Evolutionary conservation across 2,329 filamentous ascomycete species (phyloP), one percentile per base, ranked within the genome.

Genomic region (Tolypocladium endophyticum): DNA sequence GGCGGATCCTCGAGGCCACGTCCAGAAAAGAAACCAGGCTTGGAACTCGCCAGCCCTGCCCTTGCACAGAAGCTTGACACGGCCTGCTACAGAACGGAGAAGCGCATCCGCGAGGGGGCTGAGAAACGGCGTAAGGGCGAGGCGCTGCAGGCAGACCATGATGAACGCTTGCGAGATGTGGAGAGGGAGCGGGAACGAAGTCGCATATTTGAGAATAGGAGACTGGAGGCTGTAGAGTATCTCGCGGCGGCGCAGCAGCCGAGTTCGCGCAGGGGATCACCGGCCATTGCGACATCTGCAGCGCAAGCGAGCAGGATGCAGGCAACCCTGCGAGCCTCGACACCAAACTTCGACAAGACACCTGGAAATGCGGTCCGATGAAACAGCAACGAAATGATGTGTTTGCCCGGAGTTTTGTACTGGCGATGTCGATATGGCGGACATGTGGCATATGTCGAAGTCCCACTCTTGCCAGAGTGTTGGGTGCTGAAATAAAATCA

Each of bases 1-100:
- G 82, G 82, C 58, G 81, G 78, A 18, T 84, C 84, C 6, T 75
- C 80, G 6, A 68, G 66, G 53, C 64, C 72, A 1, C 76, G 81
- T 18, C 43, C 59, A 11, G 69, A 56, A 64, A 70, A 65, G 35
- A 56, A 59, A 14, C 64, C 64, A 39, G 55, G 58, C 1, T 65
- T 74, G 8, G 64, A 72, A 58, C 59, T 79, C 8, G 77, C 78
- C 1, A 60, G 75, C 20, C 67, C 74, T 2, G 58, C 68, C 0
- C 63, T 76, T 3, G 79, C 80, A 3, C 70, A 71, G 38, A 76
- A 71, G 58, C 75, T 85, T 5, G 82, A 85, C 64, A 71, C 72
- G 30, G 74, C 78, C 4, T 83, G 78, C 67, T 68, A 71, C 30
- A 75, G 69, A 54, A 75, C 77, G 3, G 76, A 83, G 65, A 76